These are phyloP conservation scores for Paecilomyces sp. DNA, from an alignment of 2,329 filamentous ascomycete genomes.

Conservation along the genomic window DNA sequence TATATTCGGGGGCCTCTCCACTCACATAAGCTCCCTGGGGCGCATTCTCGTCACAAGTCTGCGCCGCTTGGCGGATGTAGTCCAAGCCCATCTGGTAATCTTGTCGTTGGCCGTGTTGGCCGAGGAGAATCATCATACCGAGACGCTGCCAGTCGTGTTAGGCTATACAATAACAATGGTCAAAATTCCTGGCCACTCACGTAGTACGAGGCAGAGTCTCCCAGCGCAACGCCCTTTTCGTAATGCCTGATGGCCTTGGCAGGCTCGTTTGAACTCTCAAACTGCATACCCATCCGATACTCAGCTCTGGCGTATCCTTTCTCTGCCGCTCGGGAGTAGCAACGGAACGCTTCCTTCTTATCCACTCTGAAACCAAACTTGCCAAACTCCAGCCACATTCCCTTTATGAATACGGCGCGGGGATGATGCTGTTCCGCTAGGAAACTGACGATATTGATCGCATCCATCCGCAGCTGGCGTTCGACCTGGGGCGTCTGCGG, in stretches of 20 bases:
- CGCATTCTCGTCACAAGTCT: constrained; percentile 89
- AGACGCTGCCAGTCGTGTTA: constrained; percentile 54
- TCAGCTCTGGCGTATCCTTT: constrained; percentile 82
- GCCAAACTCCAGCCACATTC: constrained; percentile 97
- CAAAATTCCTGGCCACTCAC: constrained; percentile 23
- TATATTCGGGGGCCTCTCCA: constrained; percentile 4
- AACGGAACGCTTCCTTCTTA: constrained; percentile 87
- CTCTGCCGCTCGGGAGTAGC: constrained; percentile 78
- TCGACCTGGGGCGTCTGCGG: constrained; percentile 78
- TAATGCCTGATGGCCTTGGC: constrained; percentile 89
- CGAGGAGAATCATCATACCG: constrained; percentile 95
- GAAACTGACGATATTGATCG: constrained; percentile 85
- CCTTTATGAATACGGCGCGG: constrained; percentile 85
- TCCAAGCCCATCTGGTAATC: constrained; percentile 73
- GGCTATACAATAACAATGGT: constrained; percentile 4
- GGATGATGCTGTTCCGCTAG: constrained; percentile 87
- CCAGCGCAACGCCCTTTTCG: constrained; percentile 66
- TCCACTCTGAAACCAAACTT: constrained; percentile 87
- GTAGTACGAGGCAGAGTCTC: constrained; percentile 81
- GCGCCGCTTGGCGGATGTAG: constrained; percentile 74
- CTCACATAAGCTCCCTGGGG: constrained; percentile 82
- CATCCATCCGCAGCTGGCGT: constrained; percentile 79
- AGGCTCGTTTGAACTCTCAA: constrained; percentile 89
- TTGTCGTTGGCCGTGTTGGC: constrained; percentile 83
- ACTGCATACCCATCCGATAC: constrained; percentile 97